Evolutionary conservation across 768 basidiomycete genomes (phyloP), one percentile per base, ranked within the genome.

Genomic region (Ramaria rubella): DNA sequence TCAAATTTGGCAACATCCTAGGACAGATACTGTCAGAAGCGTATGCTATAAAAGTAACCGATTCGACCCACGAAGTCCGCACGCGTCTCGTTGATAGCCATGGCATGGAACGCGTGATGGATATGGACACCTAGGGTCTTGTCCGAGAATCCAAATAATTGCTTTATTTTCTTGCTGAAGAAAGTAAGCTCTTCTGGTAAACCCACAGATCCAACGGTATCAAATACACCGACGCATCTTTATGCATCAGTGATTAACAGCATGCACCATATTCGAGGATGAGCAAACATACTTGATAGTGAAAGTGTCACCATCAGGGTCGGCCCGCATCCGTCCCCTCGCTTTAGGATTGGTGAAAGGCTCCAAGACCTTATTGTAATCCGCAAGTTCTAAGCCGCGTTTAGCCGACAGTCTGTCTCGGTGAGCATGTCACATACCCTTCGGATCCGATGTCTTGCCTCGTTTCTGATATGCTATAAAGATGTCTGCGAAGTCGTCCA

Each of bases 151-250:
- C 87, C 87, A 61, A 86, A 87, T 4, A 52, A n/a, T 4, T 73
- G 75, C 52, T 69, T 73, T 14, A 75, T 66, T 55, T 74, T 76
- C 15, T 74, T 67, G 11, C 75, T 74, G 17, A 70, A 68, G 43
- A 74, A 67, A 2, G 75, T 75, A 15, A 88, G 63, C 61, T 87
- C 86, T 62, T 82, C 82, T 1, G 87, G 87, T 15, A 89, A 68
- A 9, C 86, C 86, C 27, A 86, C 66, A 11, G 85, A 77, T 14
- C 85, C 85, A n/a, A 88, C 87, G 5, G 87, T 89, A 62, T 89
- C 87, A 63, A 83, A 89, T 19, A 89, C 85, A 2, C 86, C 86
- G 52, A 89, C 62, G 60, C 83, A 85, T 67, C 82, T n/a, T n/a
- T 85, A 30, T 58, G 11, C 27, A 19, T 3, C 3, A 42, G 27